Percentiles rank a stretch among this genome's conserved stretches.
Conservation (phyloP, 2,329 filamentous ascomycete species). For the Ophioceras dolichostomum region DNA sequence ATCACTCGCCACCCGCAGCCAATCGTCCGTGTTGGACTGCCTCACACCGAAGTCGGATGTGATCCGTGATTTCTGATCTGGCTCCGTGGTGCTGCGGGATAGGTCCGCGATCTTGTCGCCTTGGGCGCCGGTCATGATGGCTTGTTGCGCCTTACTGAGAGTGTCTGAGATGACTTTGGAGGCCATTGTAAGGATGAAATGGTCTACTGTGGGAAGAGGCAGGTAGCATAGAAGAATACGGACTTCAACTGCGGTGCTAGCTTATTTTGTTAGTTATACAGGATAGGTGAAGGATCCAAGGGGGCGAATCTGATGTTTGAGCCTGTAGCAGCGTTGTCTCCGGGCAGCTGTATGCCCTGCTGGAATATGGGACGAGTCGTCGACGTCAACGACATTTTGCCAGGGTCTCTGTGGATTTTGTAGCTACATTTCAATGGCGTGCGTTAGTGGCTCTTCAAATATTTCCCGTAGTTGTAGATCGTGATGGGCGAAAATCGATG, state of each 20-base stretch:
- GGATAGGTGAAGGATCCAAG: not conserved
- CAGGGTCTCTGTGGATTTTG: too few relatives aligned
- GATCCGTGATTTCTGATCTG: conserved; percentile 44
- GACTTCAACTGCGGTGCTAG: too few relatives aligned
- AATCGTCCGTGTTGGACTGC: conserved; percentile 63
- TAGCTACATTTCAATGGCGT: too few relatives aligned
- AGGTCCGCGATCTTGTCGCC: conserved; percentile 51
- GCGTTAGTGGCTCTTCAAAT: too few relatives aligned
- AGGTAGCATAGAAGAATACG: too few relatives aligned
- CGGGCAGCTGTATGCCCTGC: too few relatives aligned
- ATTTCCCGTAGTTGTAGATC: too few relatives aligned
- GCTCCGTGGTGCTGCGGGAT: conserved; percentile 42
- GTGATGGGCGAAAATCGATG: too few relatives aligned
- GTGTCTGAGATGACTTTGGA: conserved; percentile 10
- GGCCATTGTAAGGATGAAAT: too few relatives aligned
- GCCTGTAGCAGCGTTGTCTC: too few relatives aligned
- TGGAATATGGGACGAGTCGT: not conserved
- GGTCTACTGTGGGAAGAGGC: too few relatives aligned
- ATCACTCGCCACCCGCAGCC: conserved; percentile 53
- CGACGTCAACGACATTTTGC: conserved; percentile 3
- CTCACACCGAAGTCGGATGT: conserved; percentile 71
- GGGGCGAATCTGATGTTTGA: too few relatives aligned
- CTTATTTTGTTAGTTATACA: not conserved
- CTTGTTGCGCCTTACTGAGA: conserved; percentile 22
- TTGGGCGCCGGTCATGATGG: conserved; percentile 25